Percentiles rank a stretch among this genome's conserved stretches.
Conservation (phyloP, 192 early-diverging fungal genomes). For the Linnemannia exigua region DNA sequence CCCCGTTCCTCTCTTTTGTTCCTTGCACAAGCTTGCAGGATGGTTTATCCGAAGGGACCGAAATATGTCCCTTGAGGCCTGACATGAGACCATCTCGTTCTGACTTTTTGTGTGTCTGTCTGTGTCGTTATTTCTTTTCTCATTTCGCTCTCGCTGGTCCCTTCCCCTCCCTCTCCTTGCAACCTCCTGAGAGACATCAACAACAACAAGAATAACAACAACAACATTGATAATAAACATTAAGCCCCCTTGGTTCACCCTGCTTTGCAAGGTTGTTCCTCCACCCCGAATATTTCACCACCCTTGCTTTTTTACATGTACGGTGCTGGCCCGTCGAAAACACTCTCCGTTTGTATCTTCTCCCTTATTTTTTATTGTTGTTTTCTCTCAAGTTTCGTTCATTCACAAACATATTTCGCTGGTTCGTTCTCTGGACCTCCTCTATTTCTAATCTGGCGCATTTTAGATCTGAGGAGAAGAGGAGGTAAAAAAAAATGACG, state of each 20-base stretch:
- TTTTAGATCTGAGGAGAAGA: background rate
- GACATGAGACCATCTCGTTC: background rate
- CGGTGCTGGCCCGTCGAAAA: background rate
- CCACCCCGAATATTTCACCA: background rate
- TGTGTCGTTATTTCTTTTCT: background rate
- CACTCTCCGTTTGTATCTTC: background rate
- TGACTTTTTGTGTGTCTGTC: background rate
- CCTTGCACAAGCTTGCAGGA: background rate
- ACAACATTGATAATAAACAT: too few species aligned
- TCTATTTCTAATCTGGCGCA: slow-evolving; percentile 9
- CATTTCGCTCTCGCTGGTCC: background rate
- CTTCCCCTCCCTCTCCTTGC: background rate
- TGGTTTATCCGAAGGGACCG: slow-evolving; percentile 4
- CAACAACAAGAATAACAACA: background rate
- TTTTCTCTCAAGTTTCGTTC: too few species aligned
- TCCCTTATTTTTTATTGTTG: background rate
- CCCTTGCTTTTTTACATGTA: background rate
- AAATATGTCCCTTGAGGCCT: slow-evolving; percentile 4
- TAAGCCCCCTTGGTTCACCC: background rate
- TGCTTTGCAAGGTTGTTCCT: background rate
- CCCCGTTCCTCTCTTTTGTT: background rate
- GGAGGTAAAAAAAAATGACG: background rate
- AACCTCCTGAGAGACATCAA: background rate
- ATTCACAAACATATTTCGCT: too few species aligned
- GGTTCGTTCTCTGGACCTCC: background rate